Evolutionary conservation across 768 basidiomycete genomes (phyloP).

Genomic region (Collybia mongolica): DNA sequence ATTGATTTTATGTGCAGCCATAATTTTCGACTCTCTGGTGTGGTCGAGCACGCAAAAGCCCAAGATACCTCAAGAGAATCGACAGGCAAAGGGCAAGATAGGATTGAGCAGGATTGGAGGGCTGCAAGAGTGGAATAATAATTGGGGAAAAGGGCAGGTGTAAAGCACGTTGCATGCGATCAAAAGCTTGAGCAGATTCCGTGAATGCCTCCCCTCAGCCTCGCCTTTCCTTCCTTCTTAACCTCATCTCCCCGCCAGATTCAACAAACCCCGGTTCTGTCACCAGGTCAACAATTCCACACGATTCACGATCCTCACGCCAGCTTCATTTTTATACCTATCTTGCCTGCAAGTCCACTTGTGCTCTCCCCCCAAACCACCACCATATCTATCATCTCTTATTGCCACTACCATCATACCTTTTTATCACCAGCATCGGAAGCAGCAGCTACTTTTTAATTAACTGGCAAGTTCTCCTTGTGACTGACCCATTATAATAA

Average conservation of each 20-base stretch:
- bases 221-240: conserved; percentile 53
- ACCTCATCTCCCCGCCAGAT: conserved; percentile 34
- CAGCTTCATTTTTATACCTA: conserved; percentile 53
- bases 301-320: conserved; percentile 60
- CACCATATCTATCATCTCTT: conserved; percentile 24
- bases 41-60: neutral
- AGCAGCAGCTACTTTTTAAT: conserved; percentile 34
- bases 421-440: conserved; percentile 25
- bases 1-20: conserved; percentile 13
- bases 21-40: conserved; percentile 13
- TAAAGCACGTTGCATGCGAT: conserved; percentile 76
- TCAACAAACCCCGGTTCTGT: conserved; percentile 21
- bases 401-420: conserved; percentile 16
- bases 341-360: conserved; percentile 26
- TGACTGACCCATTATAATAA: conserved; percentile 14
- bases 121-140: conserved; percentile 21
- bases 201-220: conserved; percentile 57
- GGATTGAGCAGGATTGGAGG: conserved; percentile 5
- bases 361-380: conserved; percentile 22
- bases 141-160: conserved; percentile 39
- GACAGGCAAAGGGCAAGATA: neutral
- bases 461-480: conserved; percentile 35
- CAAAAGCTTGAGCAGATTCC: conserved; percentile 60
- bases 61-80: neutral
- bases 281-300: conserved; percentile 11